Evolutionary conservation across 1,284 basidiomycete genomes (phyloP), one percentile per base, ranked within the genome.

Genomic region (Ustilago trichophora): DNA sequence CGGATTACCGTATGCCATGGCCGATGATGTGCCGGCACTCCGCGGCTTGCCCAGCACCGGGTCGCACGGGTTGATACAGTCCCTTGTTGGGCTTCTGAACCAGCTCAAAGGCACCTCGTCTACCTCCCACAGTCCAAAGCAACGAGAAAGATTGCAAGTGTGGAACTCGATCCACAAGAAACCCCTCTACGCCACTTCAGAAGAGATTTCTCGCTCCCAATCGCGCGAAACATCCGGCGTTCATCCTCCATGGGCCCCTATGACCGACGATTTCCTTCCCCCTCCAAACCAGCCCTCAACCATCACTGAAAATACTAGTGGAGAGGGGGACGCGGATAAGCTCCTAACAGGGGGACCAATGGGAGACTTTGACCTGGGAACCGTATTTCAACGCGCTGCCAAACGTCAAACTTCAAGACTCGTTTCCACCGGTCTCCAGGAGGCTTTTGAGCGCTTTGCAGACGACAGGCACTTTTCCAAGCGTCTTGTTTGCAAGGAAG

Each of bases 401-500:
- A 36, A 41, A 29, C 48, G 65, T 12, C 32, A 32, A 21, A 27
- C 41, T 0, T 37, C 54, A 4, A 45, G 58, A 0, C 31, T 68
- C 11, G 41, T 62, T 3, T 50, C 53, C 3, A 32, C 40, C 0
- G 54, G 22, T 2, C 18, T 68, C 19, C 65, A 68, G 22, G 65
- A 68, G 40, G 54, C 54, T 22, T 24, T 68, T 9, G 65, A 68
- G 24, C 16, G 58, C 10, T 62, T 68, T 47, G 53, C 54, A 2
- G 65, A 68, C 32, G 54, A 68, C 16, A 29, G 65, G 5, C 57
- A 62, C 24, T 57, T 68, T 18, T 68, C 65, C 6, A 68, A 68
- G 32, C 25, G 15, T 11, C 24, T 68, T 13, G 4, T 53, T 3
- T 57, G 54, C 15, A 41, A 45, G 11, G 16, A 57, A 11, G 19